phyloP scores from a whole-genome alignment of 306 rosid species.

The Malus sieversii region DNA sequence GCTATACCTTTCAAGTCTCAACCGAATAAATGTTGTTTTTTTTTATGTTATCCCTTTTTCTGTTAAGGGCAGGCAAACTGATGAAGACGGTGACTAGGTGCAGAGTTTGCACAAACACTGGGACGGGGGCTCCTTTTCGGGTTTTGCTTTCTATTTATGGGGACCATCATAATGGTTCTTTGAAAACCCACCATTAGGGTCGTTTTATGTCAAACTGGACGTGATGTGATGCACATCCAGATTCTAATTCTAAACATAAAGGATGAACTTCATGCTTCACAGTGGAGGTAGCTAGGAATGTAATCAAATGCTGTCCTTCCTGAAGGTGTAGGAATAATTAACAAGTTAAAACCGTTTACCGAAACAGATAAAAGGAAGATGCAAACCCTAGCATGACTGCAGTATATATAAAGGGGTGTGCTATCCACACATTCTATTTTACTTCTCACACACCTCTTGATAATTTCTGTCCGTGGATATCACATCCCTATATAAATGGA shows the following conservation, averaged over 20 bases:
- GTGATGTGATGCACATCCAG: background rate
- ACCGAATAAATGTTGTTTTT: background rate
- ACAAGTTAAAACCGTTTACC: background rate
- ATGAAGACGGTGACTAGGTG: background rate
- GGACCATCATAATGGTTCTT: background rate
- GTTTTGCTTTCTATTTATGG: background rate
- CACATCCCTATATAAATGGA: background rate
- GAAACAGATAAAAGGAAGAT: background rate
- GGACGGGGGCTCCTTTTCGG: background rate
- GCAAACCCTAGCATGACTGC: background rate
- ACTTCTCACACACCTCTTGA: too few relatives aligned
- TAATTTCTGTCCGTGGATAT: too few relatives aligned
- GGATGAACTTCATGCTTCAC: background rate
- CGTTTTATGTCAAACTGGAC: background rate
- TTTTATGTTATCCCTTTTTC: background rate
- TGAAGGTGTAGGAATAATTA: background rate
- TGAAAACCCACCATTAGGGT: background rate
- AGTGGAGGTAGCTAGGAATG: background rate
- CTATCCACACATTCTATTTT: too few relatives aligned
- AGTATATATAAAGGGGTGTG: too few relatives aligned
- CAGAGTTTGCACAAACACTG: background rate
- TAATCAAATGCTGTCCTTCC: background rate
- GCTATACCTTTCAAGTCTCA: background rate
- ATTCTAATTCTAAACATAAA: background rate
- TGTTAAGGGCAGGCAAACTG: background rate